Conservation (phyloP, 1,284 basidiomycete genomes). For the Trichosporon inkin region DNA sequence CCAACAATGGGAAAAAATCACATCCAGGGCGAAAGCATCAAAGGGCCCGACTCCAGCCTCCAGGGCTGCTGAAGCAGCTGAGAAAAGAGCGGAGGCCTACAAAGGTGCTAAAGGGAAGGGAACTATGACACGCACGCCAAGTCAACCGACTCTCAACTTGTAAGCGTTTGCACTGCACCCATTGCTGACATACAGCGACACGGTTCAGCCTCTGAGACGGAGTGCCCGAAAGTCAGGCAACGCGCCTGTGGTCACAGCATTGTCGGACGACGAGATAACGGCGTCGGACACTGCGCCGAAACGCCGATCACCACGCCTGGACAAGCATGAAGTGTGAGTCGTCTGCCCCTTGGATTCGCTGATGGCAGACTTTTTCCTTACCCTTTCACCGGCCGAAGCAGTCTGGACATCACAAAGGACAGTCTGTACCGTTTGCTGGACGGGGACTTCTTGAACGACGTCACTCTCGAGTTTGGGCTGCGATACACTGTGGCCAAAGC, state of each 20-base stretch:
- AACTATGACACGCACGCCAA: too few species aligned
- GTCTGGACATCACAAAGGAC: constrained; percentile 71
- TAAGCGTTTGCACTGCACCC: too few species aligned
- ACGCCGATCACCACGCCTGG: constrained; percentile 13
- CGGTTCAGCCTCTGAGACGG: neutral
- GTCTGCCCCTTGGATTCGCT: neutral
- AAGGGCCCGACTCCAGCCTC: too few species aligned
- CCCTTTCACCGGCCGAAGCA: constrained; percentile 64
- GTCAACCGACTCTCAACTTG: too few species aligned
- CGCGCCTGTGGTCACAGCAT: neutral
- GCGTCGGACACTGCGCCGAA: neutral
- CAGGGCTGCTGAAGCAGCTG: too few species aligned
- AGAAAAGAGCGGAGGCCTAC: too few species aligned
- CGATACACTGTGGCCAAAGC: constrained; percentile 57
- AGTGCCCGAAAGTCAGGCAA: neutral
- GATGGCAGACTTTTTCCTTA: constrained; percentile 65
- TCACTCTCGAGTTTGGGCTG: constrained; percentile 88
- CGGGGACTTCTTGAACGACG: constrained; percentile 89
- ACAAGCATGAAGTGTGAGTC: constrained; percentile 33
- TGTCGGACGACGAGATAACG: neutral
- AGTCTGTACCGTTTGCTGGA: constrained; percentile 69
- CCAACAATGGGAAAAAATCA: too few species aligned
- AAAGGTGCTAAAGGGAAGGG: too few species aligned
- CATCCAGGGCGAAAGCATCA: too few species aligned
- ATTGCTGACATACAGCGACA: neutral